Evolutionary conservation across 73 alveolate genomes (phyloP).

Genomic region (Breviolum minutum): DNA sequence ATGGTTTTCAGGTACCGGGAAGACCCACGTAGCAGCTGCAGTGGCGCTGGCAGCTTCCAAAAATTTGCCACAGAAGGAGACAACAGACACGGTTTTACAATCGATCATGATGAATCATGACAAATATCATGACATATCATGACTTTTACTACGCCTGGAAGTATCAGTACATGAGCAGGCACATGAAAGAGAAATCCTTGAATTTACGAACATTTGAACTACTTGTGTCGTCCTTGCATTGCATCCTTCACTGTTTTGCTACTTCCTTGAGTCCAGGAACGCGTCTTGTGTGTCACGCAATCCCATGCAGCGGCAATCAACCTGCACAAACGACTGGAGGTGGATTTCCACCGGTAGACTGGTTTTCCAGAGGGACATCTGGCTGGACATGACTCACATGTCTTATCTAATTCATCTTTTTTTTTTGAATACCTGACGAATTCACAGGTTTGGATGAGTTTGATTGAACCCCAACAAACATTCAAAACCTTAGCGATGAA

Average conservation of each 20-base stretch:
- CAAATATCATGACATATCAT: no score
- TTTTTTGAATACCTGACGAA: no score
- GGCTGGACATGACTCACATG: neutral
- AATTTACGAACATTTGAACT: no score
- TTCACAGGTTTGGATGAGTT: neutral
- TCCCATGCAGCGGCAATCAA: constrained; percentile 71
- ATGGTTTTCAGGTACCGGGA: constrained; percentile 25
- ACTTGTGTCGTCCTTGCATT: no score
- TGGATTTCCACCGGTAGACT: neutral
- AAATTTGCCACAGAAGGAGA: constrained; percentile 6
- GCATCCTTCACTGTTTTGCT: neutral
- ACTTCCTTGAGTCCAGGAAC: neutral
- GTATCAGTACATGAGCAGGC: no score
- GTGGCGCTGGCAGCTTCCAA: constrained; percentile 9
- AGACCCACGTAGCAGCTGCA: constrained; percentile 78
- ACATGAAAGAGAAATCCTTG: no score
- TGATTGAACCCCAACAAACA: neutral
- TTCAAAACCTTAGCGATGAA: no score
- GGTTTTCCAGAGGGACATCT: neutral
- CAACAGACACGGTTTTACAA: neutral
- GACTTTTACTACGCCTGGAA: no score
- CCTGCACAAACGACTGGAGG: constrained; percentile 64
- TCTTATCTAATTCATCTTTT: no score
- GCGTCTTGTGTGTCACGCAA: constrained; percentile 70
- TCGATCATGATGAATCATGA: neutral